A percentile compares a stretch with the other conserved stretches of the same genome.
These are phyloP conservation scores for Coemansia brasiliensis DNA, from an alignment of 192 early-diverging fungal species.

Conservation along the genomic window DNA sequence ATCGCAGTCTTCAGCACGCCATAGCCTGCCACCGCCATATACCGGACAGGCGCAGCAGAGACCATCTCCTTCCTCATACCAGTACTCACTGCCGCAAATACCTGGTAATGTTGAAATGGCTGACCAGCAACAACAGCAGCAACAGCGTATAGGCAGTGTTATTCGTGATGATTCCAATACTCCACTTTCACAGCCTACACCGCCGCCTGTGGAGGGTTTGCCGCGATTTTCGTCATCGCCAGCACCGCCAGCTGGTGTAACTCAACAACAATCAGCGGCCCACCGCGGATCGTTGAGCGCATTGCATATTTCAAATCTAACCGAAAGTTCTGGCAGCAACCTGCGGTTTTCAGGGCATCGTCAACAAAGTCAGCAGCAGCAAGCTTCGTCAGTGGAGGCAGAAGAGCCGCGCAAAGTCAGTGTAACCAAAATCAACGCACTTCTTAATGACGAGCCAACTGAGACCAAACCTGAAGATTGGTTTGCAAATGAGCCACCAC, in stretches of 20 bases:
- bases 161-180: constrained; percentile 30
- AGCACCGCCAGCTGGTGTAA: not conserved
- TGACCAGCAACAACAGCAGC: not conserved
- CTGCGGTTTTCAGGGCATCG: not conserved
- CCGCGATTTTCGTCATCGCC: constrained; percentile 43
- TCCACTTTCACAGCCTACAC: constrained; percentile 39
- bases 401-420: constrained; percentile 28
- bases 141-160: not conserved
- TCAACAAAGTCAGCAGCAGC: not conserved
- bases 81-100: constrained; percentile 3
- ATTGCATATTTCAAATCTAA: constrained; percentile 29
- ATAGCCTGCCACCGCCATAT: not conserved
- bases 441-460: constrained; percentile 37
- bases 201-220: constrained; percentile 47
- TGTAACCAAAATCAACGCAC: constrained; percentile 38
- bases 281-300: not conserved
- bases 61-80: not conserved
- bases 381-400: not conserved
- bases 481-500: constrained; percentile 14
- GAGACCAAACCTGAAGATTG: constrained; percentile 8
- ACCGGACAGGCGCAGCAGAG: not conserved
- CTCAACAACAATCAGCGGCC: not conserved
- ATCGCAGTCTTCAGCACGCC: not conserved
- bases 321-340: not conserved
- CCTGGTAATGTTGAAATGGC: not conserved